Evolutionary conservation across 2,329 filamentous ascomycete genomes (phyloP).

Genomic region (Fusarium chaquense): DNA sequence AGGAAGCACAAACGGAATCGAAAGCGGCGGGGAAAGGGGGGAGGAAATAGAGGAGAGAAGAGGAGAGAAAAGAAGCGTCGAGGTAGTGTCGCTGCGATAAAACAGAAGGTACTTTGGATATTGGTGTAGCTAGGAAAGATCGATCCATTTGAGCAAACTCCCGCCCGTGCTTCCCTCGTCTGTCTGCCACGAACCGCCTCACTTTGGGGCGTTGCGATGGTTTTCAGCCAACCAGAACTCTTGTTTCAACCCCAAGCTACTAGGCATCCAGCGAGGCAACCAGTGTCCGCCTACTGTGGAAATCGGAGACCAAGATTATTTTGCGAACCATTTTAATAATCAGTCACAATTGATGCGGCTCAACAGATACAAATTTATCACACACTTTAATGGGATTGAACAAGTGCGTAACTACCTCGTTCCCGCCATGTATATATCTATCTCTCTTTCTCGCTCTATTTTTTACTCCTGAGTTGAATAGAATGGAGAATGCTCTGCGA

Average conservation of each 20-base stretch:
- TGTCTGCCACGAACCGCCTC: constrained; percentile 32
- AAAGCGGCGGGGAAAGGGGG: constrained; percentile 12
- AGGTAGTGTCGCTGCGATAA: constrained; percentile 10
- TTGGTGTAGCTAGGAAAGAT: background rate
- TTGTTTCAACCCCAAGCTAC: constrained; percentile 35
- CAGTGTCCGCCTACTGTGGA: constrained; percentile 25
- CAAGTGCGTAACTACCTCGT: background rate
- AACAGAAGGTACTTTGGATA: background rate
- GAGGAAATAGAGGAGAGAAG: constrained; percentile 18
- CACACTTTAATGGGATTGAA: background rate
- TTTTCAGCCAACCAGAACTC: constrained; percentile 20
- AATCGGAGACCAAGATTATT: background rate
- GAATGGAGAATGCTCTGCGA: background rate
- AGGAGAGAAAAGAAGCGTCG: background rate
- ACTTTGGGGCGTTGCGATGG: constrained; percentile 32
- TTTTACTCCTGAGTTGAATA: background rate
- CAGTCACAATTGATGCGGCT: constrained; percentile 24
- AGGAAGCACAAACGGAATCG: constrained; percentile 14
- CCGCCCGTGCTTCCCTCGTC: constrained; percentile 4
- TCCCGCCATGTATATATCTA: background rate
- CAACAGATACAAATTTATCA: constrained; percentile 11
- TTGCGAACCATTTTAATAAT: constrained; percentile 31
- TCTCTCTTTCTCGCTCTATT: no score
- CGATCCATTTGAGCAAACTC: background rate
- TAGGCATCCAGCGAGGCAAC: constrained; percentile 39